Percentiles rank a stretch among this genome's conserved stretches.
Evolutionary conservation across 352 stramenopile genomes (phyloP).

Genomic region (Chrysophaeum taylorii): DNA sequence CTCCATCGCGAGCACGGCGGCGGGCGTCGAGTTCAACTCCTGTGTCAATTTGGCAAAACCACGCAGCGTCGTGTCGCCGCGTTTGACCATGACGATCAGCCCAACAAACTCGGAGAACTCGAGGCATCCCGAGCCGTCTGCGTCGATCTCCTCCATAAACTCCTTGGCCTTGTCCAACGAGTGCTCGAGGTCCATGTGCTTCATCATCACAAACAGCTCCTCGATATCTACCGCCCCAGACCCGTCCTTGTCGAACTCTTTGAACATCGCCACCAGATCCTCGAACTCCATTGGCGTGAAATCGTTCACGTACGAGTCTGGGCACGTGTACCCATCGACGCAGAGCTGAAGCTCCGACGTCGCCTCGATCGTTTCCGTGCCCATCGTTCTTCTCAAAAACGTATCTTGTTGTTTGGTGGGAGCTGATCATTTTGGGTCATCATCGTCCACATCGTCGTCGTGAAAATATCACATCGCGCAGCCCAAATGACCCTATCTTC

Average conservation of each 20-base stretch:
- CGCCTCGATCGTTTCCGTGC: background rate
- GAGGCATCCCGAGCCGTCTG: slow-evolving; percentile 26
- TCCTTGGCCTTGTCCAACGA: slow-evolving; percentile 21
- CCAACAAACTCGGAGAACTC: slow-evolving; percentile 29
- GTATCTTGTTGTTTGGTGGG: no score
- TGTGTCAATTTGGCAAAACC: slow-evolving; percentile 26
- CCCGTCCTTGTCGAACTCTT: slow-evolving; percentile 14
- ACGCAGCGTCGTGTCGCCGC: slow-evolving; percentile 25
- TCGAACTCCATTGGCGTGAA: slow-evolving; percentile 38
- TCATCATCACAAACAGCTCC: slow-evolving; percentile 19
- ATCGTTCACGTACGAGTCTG: slow-evolving; percentile 29
- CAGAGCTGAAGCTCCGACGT: slow-evolving; percentile 9
- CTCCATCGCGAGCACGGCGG: slow-evolving; percentile 19
- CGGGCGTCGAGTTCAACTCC: slow-evolving; percentile 28
- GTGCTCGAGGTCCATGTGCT: slow-evolving; percentile 25
- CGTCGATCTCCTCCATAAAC: slow-evolving; percentile 29
- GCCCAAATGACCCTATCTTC: no score
- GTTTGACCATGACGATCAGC: slow-evolving; percentile 21
- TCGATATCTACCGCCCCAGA: slow-evolving; percentile 9
- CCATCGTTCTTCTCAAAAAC: background rate
- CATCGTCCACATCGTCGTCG: no score
- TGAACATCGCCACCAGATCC: slow-evolving; percentile 25
- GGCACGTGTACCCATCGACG: slow-evolving; percentile 25
- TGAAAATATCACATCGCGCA: no score
- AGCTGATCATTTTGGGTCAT: no score